Conservation (phyloP, 495 filamentous ascomycete species). For the Viridothelium virens region DNA sequence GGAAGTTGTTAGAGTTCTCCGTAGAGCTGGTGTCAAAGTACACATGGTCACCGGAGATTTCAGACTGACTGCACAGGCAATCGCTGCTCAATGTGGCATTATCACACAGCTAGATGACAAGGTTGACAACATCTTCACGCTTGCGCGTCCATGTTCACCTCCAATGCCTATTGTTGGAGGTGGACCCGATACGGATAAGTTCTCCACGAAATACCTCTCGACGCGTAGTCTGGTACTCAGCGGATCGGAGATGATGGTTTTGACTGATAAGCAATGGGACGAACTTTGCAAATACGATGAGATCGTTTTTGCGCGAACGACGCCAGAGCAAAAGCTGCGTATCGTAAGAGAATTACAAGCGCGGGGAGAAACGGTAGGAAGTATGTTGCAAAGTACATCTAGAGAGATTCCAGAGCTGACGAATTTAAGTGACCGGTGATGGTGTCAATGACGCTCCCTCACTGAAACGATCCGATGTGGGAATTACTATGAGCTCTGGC, state of each 20-base stretch:
- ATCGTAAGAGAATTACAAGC: conserved; percentile 62
- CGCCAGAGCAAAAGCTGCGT: conserved; percentile 67
- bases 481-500: conserved; percentile 46
- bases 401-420: conserved; percentile 31
- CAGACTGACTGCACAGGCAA: conserved; percentile 34
- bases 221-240: conserved; percentile 42
- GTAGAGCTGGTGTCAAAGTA: conserved; percentile 39
- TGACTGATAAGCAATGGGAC: conserved; percentile 53
- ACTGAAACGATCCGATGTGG: conserved; percentile 48
- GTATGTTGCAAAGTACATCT: conserved; percentile 60
- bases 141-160: conserved; percentile 25
- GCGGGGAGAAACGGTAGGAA: conserved; percentile 41
- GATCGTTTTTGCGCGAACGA: conserved; percentile 63
- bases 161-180: conserved; percentile 6
- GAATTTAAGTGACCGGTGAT: conserved; percentile 37
- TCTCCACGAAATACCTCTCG: neutral
- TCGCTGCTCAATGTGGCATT: conserved; percentile 34
- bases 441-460: conserved; percentile 55
- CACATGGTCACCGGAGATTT: conserved; percentile 43
- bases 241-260: conserved; percentile 50
- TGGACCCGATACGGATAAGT: conserved; percentile 13
- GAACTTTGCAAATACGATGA: conserved; percentile 51
- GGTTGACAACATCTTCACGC: conserved; percentile 38
- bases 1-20: conserved; percentile 29
- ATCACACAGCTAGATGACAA: conserved; percentile 27